Conservation (phyloP, 2,329 filamentous ascomycete species). For the Cercospora berteroae region DNA sequence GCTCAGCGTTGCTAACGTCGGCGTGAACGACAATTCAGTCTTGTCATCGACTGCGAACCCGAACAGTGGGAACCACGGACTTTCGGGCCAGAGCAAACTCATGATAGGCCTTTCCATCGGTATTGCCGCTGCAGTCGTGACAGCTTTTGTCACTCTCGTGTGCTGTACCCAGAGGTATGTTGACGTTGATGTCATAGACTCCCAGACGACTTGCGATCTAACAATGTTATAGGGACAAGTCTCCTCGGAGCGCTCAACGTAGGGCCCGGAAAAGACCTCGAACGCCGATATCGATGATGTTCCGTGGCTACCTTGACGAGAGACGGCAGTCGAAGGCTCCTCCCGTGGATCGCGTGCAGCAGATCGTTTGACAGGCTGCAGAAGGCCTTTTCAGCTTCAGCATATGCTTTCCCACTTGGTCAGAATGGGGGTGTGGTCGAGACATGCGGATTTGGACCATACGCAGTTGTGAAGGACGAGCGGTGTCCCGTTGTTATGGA, state of each 20-base stretch:
- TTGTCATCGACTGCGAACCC: not conserved
- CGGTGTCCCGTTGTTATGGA: not conserved
- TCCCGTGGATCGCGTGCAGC: not conserved
- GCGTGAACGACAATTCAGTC: constrained; percentile 1
- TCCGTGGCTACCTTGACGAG: not conserved
- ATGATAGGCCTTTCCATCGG: constrained; percentile 10
- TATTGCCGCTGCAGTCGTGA: constrained; percentile 4
- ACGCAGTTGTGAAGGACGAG: not conserved
- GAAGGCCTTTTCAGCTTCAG: not conserved
- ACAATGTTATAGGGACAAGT: constrained; percentile 1
- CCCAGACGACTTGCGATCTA: not conserved
- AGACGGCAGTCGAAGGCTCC: not conserved
- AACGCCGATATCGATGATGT: constrained; percentile 8
- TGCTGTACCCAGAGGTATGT: constrained; percentile 11
- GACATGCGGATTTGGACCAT: not conserved
- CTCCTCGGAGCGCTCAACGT: not conserved
- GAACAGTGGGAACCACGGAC: not conserved
- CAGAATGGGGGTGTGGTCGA: not conserved
- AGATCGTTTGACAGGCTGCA: not conserved
- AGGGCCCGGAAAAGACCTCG: not conserved
- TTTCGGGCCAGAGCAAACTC: constrained; percentile 8
- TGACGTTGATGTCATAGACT: not conserved
- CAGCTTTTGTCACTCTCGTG: constrained; percentile 3
- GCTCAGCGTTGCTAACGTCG: constrained; percentile 7
- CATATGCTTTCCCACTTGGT: not conserved